Conservation (phyloP, 2,329 filamentous ascomycete species). For the Exophiala bonariae region DNA sequence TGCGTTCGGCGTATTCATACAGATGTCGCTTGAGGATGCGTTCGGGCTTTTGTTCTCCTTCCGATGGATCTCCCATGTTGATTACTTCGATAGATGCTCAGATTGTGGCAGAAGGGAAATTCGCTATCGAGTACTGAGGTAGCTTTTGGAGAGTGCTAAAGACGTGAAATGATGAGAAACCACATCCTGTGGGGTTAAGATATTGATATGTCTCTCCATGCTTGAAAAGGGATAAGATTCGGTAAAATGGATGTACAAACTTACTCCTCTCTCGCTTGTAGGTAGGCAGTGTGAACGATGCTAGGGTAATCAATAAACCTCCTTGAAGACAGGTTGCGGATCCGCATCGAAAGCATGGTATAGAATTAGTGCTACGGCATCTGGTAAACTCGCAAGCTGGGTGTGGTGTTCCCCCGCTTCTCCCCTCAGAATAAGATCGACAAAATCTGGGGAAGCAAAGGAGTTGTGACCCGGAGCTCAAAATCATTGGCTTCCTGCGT, state of each 20-base stretch:
- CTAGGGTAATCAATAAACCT: not conserved
- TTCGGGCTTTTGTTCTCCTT: conserved; percentile 17
- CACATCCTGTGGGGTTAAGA: too few species aligned
- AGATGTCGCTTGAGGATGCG: conserved; percentile 19
- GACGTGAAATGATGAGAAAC: too few species aligned
- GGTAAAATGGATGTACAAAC: conserved; percentile 17
- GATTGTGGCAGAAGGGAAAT: not conserved
- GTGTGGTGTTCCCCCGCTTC: conserved; percentile 16
- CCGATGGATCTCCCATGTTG: conserved; percentile 22
- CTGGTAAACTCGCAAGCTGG: too few species aligned
- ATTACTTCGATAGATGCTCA: not conserved
- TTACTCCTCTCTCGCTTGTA: conserved; percentile 12
- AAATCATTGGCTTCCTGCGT: conserved; percentile 1
- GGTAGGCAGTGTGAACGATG: not conserved
- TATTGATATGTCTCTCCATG: too few species aligned
- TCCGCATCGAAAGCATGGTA: conserved; percentile 9
- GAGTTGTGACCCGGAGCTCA: not conserved
- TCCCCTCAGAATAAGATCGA: conserved; percentile 9
- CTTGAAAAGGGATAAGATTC: not conserved
- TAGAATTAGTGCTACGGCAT: not conserved
- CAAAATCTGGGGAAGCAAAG: conserved; percentile 17
- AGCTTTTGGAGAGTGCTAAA: not conserved
- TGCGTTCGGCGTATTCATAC: conserved; percentile 17
- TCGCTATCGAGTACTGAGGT: too few species aligned
- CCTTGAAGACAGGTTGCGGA: conserved; percentile 3